phyloP scores from a whole-genome alignment of 2,329 filamentous ascomycete species.

The Grosmannia clavigera region DNA sequence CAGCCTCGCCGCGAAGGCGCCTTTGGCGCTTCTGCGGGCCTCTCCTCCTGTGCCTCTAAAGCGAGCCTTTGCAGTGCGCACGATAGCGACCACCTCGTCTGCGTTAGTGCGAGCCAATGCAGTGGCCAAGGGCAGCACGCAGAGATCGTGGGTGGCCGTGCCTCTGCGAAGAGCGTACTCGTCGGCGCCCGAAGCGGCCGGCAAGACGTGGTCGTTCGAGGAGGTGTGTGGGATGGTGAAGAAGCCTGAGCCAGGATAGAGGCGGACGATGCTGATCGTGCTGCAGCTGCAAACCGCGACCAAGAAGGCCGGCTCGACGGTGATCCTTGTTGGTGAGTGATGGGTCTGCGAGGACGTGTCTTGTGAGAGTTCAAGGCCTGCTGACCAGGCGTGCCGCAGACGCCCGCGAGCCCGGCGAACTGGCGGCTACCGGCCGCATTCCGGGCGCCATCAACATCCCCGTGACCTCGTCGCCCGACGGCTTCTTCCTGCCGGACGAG shows the following conservation, averaged over 20 bases:
- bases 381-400: constrained; percentile 29
- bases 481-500: constrained; percentile 59
- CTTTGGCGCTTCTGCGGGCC: not conserved
- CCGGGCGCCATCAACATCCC: constrained; percentile 76
- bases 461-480: constrained; percentile 62
- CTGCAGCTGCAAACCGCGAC: constrained; percentile 28
- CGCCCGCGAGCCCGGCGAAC: constrained; percentile 61
- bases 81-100: not conserved
- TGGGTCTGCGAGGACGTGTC: not conserved
- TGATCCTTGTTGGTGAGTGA: constrained; percentile 34
- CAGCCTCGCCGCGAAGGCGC: not conserved
- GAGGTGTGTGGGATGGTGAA: constrained; percentile 18
- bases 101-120: not conserved
- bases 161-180: constrained; percentile 16
- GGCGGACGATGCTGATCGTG: not conserved
- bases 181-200: constrained; percentile 13
- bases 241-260: too few relatives aligned
- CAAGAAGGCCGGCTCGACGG: constrained; percentile 17
- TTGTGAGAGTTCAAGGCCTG: not conserved
- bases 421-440: constrained; percentile 54
- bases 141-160: too few relatives aligned
- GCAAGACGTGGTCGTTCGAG: constrained; percentile 36
- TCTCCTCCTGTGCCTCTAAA: not conserved
- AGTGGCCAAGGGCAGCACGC: too few relatives aligned
- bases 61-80: not conserved